These are phyloP conservation scores for Kluyveromyces aestuarii DNA, from an alignment of 805 yeast genomes.

Conservation along the genomic window DNA sequence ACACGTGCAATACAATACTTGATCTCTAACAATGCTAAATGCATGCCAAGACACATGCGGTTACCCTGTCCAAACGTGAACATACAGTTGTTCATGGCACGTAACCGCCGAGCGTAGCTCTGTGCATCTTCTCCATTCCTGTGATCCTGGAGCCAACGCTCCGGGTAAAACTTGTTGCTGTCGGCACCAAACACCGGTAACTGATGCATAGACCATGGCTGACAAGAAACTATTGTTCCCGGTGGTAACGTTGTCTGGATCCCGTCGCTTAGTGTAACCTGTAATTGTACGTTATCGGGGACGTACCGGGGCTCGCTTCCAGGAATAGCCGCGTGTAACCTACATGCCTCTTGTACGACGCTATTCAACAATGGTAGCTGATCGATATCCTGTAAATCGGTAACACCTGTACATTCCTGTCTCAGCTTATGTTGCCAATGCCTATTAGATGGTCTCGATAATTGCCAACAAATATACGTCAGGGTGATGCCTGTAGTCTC, in stretches of 20 bases:
- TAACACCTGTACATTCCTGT: constrained; percentile 33
- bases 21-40: constrained; percentile 58
- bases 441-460: constrained; percentile 41
- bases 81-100: constrained; percentile 41
- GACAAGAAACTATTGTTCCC: constrained; percentile 51
- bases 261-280: constrained; percentile 11
- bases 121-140: constrained; percentile 26
- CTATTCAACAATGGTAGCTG: constrained; percentile 51
- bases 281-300: constrained; percentile 21
- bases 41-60: constrained; percentile 67
- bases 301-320: constrained; percentile 61
- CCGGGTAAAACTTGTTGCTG: constrained; percentile 47
- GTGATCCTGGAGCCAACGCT: constrained; percentile 45
- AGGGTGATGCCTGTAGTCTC: constrained; percentile 65
- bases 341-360: constrained; percentile 47
- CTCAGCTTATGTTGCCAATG: constrained; percentile 39
- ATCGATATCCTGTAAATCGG: constrained; percentile 36
- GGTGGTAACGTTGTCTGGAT: constrained; percentile 33
- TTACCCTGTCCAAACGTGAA: constrained; percentile 68
- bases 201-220: constrained; percentile 59
- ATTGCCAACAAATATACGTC: constrained; percentile 48
- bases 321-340: constrained; percentile 65
- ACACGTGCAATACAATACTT: constrained; percentile 46
- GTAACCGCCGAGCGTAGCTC: constrained; percentile 31
- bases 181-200: constrained; percentile 40